Percentiles rank a stretch among this genome's conserved stretches.
Evolutionary conservation across 1,284 basidiomycete species (phyloP).

Genomic region (Trichosporon asahii): DNA sequence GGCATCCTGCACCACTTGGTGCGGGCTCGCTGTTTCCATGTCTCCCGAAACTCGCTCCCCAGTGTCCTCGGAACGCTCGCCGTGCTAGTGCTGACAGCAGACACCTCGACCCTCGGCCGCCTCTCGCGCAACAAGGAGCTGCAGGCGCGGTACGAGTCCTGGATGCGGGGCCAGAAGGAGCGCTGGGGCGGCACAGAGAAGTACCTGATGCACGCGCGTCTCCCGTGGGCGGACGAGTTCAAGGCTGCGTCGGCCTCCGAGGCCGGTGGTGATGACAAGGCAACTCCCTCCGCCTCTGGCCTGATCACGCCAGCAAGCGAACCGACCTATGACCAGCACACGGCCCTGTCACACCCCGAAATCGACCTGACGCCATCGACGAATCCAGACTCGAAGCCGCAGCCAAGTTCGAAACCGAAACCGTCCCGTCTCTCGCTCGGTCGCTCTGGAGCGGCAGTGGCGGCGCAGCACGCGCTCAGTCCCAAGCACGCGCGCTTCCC

Average conservation of each 20-base stretch:
- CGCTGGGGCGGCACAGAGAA: constrained; percentile 44
- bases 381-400: constrained; percentile 12
- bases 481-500: neutral
- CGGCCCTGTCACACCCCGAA: constrained; percentile 22
- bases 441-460: constrained; percentile 4
- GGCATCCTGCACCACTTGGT: no score
- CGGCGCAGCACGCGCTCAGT: constrained; percentile 12
- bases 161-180: constrained; percentile 39
- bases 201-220: constrained; percentile 41
- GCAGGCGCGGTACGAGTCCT: constrained; percentile 43
- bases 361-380: constrained; percentile 23
- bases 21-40: no score
- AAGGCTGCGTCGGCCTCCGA: neutral
- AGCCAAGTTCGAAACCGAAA: neutral
- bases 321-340: constrained; percentile 28
- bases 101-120: constrained; percentile 29
- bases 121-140: constrained; percentile 45
- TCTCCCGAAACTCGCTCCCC: no score
- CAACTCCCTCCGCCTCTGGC: neutral
- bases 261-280: neutral
- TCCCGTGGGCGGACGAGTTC: constrained; percentile 35
- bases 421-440: neutral
- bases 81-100: constrained; percentile 16
- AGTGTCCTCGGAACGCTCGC: no score
- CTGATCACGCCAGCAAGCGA: constrained; percentile 8